Evolutionary conservation across 305 asterid genomes (phyloP).

Genomic region (Fraxinus albicans): DNA sequence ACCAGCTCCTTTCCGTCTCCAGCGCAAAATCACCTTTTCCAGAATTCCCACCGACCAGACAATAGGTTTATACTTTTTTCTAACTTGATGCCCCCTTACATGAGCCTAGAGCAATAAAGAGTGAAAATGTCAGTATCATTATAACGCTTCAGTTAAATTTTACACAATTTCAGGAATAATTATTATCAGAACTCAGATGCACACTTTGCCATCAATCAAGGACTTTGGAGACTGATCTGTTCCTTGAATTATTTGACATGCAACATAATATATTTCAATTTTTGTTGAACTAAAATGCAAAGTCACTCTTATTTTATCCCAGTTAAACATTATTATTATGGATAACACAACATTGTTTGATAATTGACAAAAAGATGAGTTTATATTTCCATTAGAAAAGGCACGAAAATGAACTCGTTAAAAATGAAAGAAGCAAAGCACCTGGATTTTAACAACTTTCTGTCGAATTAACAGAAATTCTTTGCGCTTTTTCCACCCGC

Average conservation of each 20-base stretch:
- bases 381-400: background rate
- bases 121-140: conserved; percentile 23
- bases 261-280: background rate
- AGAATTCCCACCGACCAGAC: conserved; percentile 84
- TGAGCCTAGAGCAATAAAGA: conserved; percentile 61
- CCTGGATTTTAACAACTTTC: conserved; percentile 95
- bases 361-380: background rate
- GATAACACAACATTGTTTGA: background rate
- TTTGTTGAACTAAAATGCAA: background rate
- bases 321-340: background rate
- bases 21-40: conserved; percentile 82
- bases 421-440: conserved; percentile 29
- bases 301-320: background rate
- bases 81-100: conserved; percentile 94
- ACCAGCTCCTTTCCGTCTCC: conserved; percentile 91
- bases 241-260: background rate
- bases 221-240: background rate
- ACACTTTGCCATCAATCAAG: background rate
- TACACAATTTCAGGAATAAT: background rate
- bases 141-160: background rate
- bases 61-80: conserved; percentile 75
- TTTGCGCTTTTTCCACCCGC: conserved; percentile 88
- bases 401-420: background rate
- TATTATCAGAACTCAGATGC: background rate
- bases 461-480: conserved; percentile 71